Base-by-base conservation (phyloP, 768 basidiomycete species). In the Macrolepiota fuliginosa region DNA sequence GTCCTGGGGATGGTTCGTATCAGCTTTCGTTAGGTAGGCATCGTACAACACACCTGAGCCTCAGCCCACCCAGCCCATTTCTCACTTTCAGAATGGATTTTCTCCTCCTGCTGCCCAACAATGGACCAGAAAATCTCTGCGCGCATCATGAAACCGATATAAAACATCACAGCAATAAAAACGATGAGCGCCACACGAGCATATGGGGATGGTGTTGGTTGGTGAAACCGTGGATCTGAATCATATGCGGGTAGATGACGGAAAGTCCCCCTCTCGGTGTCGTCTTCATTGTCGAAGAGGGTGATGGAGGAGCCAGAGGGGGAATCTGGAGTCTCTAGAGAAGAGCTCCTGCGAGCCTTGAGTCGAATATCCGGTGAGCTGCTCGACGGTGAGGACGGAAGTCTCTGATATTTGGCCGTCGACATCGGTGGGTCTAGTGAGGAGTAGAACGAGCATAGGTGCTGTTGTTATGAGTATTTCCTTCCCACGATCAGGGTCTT, bases 141-240 rank as follows among this genome's bases (percentile, higher is more conserved):
- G 40, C 71, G 64, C 57, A 81, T 63, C 39, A 67, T 62, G 46
- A 74, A 68, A 2, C 68, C 71, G 19, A 77, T 58, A 74, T 74
- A 81, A 54, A 77, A 73, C 58, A 82, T 63, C 12, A 73, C 54
- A 10, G 73, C 55, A 36, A 79, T 54, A 49, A 73, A 67, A 7
- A 74, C 36, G 17, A 83, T 55, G 47, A 83, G 68, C 0, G 73
- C 68, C 2, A 72, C 63, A n/a, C 80, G 74, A 62, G 79, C 81
- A 75, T 77, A 80, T 12, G 65, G 58, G 9, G 75, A 66, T 2
- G 76, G 76, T 24, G 71, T 67, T 3, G 73, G 77, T 32, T 70
- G 70, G 61, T 79, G 67, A 66, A 82, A 79, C 46, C 73, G 72
- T 25, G 65, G 68, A 53, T 74, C 73, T 10, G 61, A 58, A 24